Base-by-base conservation (phyloP, 805 yeast genomes). In the Clavispora fructus region DNA sequence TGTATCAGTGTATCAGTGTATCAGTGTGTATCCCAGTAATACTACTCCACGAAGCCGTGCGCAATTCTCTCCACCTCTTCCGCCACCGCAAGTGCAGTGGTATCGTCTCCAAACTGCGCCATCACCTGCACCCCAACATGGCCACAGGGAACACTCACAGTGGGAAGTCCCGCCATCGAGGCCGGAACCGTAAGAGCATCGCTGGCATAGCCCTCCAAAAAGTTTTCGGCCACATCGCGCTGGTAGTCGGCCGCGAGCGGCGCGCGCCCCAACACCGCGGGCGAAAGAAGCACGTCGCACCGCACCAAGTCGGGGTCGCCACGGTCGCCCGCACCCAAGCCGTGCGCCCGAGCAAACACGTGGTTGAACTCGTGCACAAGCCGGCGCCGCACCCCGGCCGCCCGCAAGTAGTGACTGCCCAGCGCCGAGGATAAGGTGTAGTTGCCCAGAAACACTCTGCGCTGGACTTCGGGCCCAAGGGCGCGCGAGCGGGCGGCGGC, bases 111-210 rank as follows among this genome's bases (percentile, higher is more conserved):
- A 59, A 70, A 85, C 61, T 92, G 98, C 1, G 91, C 95, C 59
- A 84, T 77, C 2, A 94, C 54, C 60, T 95, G 98, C 26, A 94
- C 68, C 0, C 96, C 96, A 1, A 57, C 57, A 1, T 47, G 47
- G 6, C 51, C 57, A 55, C 75, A 73, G 0, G 99, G 99, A 2
- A 91, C 68, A 1, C 85, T 77, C 10, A 92, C 74, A 0, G 96
- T 80, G 0, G 99, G 99, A 1, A 92, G 62, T 0, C 98, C 98
- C 0, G 96, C 95, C 47, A 95, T 65, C 1, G 96, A 90, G 35
- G 94, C 86, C 0, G 99, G 97, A 5, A 90, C 85, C 0, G 97
- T 88, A 46, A 90, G 74, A 0, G 86, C 80, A 63, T 94, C 99
- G 62, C 89, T 87, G 44, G 84, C 71, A 56, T 86, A 90, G 14